Base-by-base conservation (phyloP, 75 land plant species). In the Cunninghamia lanceolata region DNA sequence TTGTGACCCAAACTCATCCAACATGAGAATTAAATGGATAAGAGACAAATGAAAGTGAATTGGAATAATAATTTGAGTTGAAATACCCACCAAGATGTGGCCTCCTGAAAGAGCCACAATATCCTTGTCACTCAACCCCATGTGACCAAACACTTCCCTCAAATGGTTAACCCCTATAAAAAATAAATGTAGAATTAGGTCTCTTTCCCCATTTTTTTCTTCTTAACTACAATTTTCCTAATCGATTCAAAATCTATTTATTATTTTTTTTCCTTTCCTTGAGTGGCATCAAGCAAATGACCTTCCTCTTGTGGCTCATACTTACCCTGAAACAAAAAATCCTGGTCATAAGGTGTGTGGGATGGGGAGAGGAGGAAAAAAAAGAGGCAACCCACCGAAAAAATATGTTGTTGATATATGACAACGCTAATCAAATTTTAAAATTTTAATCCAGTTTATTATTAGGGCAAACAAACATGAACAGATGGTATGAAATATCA, bases 71-170 rank as follows among this genome's bases (percentile, higher is more conserved):
- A 32, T 9, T n/a, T 32, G 30, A 0, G 13, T 70, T 14, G 59
- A 54, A 68, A 84, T 28, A 88, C 91, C 39, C 19, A 97, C 99
- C 93, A 98, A 85, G 8, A 98, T 98, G 86, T 98, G 99, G 9
- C 87, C 99, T 45, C 99, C 99, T 87, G 99, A 98, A 0, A 98
- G 92, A 19, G 95, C 98, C 83, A 98, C 99, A 85, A 98, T 98
- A 68, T 98, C 99, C 89, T 93, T 88, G 87, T 98, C 96, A 79
- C 82, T 87, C 3, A 98, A 88, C 70, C 99, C 99, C 98, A 96
- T 95, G 32, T 92, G 91, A 63, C 86, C 82, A 76, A 98, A 98
- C 1, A 98, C 93, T 70, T 90, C 92, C 77, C 96, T 94, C 86
- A 98, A 83, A 86, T 98, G 99, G 80, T 92, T 90, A 84, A 88